Percentiles rank a stretch among this genome's conserved stretches.
phyloP scores from a whole-genome alignment of 345 rosid species.

The Anacardium occidentale region DNA sequence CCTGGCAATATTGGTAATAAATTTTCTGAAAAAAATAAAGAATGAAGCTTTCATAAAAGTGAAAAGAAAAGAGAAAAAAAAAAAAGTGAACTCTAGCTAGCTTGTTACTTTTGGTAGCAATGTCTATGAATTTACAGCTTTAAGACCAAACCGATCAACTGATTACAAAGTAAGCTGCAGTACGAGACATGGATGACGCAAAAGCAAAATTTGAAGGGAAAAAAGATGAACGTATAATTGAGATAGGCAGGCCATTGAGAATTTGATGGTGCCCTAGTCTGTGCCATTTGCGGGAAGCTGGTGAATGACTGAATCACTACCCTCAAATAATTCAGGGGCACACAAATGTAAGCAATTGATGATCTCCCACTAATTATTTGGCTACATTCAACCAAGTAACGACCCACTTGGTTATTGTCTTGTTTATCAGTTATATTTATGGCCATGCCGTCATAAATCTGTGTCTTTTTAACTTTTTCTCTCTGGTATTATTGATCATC shows the following conservation, averaged over 20 bases:
- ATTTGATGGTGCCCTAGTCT: conserved; percentile 7
- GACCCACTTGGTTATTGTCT: neutral
- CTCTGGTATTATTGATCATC: neutral
- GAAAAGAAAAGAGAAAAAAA: neutral
- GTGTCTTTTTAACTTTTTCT: neutral
- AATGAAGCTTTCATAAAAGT: neutral
- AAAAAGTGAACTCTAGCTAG: neutral
- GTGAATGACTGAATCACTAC: conserved; percentile 11
- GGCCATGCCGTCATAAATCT: neutral
- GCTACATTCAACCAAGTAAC: neutral
- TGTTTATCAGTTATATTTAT: neutral
- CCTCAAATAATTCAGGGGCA: conserved; percentile 13
- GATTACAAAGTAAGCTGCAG: conserved; percentile 24
- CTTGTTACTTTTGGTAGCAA: neutral
- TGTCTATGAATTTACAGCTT: neutral
- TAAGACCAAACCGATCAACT: conserved; percentile 7
- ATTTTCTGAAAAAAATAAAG: too few species aligned
- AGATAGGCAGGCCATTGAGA: neutral
- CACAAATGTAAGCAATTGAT: conserved; percentile 15
- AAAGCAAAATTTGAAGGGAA: conserved; percentile 18
- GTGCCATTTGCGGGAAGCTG: conserved; percentile 27
- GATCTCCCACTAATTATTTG: conserved; percentile 7
- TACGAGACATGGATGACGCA: conserved; percentile 22
- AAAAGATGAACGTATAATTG: conserved; percentile 8
- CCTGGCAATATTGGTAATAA: too few species aligned